Conservation (phyloP, 805 yeast genomes). For the Ogataea trehaloabstinens region DNA sequence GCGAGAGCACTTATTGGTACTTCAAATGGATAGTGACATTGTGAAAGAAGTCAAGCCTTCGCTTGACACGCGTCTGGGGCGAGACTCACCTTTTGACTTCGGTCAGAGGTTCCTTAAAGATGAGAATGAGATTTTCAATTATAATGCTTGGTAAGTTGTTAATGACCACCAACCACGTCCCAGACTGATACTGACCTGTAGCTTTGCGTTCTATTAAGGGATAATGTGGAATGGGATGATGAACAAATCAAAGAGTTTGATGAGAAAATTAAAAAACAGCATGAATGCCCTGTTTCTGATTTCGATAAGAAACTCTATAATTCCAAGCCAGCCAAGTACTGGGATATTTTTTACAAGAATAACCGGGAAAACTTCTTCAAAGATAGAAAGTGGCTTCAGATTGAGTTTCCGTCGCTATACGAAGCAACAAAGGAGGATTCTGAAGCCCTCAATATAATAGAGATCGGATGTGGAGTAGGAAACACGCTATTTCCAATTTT, state of each 20-base stretch:
- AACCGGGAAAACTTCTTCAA: slow-evolving; percentile 93
- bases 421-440: slow-evolving; percentile 71
- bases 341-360: slow-evolving; percentile 92
- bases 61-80: slow-evolving; percentile 62
- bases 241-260: slow-evolving; percentile 79
- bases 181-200: neutral
- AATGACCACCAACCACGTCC: neutral
- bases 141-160: slow-evolving; percentile 69
- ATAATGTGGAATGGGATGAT: slow-evolving; percentile 96
- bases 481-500: slow-evolving; percentile 92
- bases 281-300: slow-evolving; percentile 80
- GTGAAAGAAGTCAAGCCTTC: slow-evolving; percentile 36
- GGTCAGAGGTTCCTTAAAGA: slow-evolving; percentile 78
- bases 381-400: slow-evolving; percentile 93
- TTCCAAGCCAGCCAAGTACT: slow-evolving; percentile 84
- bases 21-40: too few relatives aligned
- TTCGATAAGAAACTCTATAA: slow-evolving; percentile 79
- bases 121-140: slow-evolving; percentile 81
- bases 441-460: slow-evolving; percentile 73
- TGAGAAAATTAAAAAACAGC: slow-evolving; percentile 69
- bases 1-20: too few relatives aligned
- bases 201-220: slow-evolving; percentile 37
- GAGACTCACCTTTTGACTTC: slow-evolving; percentile 87
- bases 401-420: slow-evolving; percentile 86
- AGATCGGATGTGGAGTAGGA: slow-evolving; percentile 98